Base-by-base conservation (phyloP, 192 early-diverging fungal species). In the Umbelopsis ramanniana region DNA sequence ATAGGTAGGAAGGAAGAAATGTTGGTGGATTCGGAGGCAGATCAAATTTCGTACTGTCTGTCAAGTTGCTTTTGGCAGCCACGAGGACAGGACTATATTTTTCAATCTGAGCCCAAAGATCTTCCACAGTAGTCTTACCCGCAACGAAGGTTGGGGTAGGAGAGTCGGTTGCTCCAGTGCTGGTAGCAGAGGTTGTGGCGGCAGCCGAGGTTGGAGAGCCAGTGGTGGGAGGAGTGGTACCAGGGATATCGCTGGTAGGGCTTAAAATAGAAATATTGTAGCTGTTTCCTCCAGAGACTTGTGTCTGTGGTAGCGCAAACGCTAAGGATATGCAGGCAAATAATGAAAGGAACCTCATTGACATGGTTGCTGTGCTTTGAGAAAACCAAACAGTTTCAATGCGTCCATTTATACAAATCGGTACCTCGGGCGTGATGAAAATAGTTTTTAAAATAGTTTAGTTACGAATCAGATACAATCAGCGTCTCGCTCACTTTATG, bases 91-190 rank as follows among this genome's bases (percentile, higher is more conserved):
- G 57, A 6, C 33, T 37, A 14, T 63, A 35, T 6, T n/a, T 63
- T 35, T 63, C 57, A 63, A 17, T 33, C 17, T 63, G 57, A 37
- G 57, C 57, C 57, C 57, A 63, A 37, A 63, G 57, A 5, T 63
- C 57, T 19, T 63, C 57, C 17, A 63, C 57, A 3, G 57, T 63
- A 37, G 57, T 63, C 33, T 63, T 14, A 17, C 33, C 33, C 0
- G 57, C 15, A 63, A 17, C 26, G 14, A 63, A 63, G 23, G 57
- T 29, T 35, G 57, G 57, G 26, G 57, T 63, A 19, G 57, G 57
- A 3, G 35, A 38, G 12, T 22, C 6, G 29, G 57, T 63, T 29
- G 24, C 15, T 19, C 15, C 29, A 63, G 57, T 38, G 5, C 15
- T 37, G 3, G 55, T 35, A 4, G 29, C 17, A 3, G 57, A 29